phyloP scores from a whole-genome alignment of 768 basidiomycete species.

The Hebeloma cylindrosporum region DNA sequence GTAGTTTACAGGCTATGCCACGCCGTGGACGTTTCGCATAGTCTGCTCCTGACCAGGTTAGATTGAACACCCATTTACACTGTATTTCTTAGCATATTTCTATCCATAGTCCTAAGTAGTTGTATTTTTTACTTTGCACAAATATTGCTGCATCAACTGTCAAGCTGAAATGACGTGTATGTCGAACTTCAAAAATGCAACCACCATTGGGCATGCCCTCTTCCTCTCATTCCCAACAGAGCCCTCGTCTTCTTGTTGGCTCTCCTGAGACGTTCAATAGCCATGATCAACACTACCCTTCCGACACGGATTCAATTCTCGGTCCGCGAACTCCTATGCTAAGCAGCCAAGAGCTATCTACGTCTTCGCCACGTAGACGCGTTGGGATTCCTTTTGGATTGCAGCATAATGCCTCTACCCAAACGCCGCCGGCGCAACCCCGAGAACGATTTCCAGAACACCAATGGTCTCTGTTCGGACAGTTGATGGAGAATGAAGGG shows the following conservation, averaged over 20 bases:
- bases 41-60: background rate
- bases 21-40: constrained; percentile 7
- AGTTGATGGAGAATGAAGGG: constrained; percentile 69
- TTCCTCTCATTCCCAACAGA: constrained; percentile 8
- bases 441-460: constrained; percentile 24
- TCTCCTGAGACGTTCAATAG: constrained; percentile 11
- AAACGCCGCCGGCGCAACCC: constrained; percentile 1
- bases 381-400: constrained; percentile 1
- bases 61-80: constrained; percentile 5
- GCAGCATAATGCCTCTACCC: constrained; percentile 2
- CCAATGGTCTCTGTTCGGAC: constrained; percentile 71
- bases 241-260: constrained; percentile 11
- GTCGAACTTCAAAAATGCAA: constrained; percentile 9
- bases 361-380: constrained; percentile 11
- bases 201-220: constrained; percentile 15
- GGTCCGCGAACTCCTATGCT: constrained; percentile 3
- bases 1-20: background rate
- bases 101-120: constrained; percentile 1
- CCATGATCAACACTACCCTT: background rate
- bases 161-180: background rate
- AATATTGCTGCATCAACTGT: background rate
- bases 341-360: constrained; percentile 8
- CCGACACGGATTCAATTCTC: constrained; percentile 1
- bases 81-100: constrained; percentile 3
- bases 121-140: background rate